A percentile compares a stretch with the other conserved stretches of the same genome.
phyloP scores from a whole-genome alignment of 345 rosid species.

The Salix caprea region DNA sequence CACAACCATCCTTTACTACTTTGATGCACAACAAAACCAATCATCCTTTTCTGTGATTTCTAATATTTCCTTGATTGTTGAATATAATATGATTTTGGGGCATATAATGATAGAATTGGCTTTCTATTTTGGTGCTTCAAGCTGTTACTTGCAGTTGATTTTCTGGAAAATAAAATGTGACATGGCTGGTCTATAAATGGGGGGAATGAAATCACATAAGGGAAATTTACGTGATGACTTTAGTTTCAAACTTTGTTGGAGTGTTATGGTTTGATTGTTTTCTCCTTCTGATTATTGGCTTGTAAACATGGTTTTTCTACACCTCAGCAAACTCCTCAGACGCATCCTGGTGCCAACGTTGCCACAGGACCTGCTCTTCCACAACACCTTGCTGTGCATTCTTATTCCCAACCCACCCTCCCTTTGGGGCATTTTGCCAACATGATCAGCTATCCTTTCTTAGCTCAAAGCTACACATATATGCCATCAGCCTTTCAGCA shows the following conservation, averaged over 20 bases:
- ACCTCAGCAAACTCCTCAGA: slow-evolving; percentile 65
- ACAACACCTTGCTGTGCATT: slow-evolving; percentile 86
- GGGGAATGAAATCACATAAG: not conserved
- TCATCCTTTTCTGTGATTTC: not conserved
- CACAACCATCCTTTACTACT: not conserved
- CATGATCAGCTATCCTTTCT: slow-evolving; percentile 79
- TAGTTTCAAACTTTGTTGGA: not conserved
- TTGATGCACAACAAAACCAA: not conserved
- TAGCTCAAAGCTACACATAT: slow-evolving; percentile 88
- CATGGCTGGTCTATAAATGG: not conserved
- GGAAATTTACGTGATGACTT: not conserved
- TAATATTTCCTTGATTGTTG: not conserved
- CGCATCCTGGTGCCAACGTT: slow-evolving; percentile 48
- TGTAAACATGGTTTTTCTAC: slow-evolving; percentile 40
- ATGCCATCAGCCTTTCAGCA: slow-evolving; percentile 96
- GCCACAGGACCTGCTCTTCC: slow-evolving; percentile 80
- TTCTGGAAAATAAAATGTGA: not conserved
- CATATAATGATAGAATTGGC: not conserved
- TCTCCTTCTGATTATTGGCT: slow-evolving; percentile 11
- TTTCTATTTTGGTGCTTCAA: not conserved
- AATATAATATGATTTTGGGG: not conserved
- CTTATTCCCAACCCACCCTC: slow-evolving; percentile 81
- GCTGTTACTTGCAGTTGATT: not conserved
- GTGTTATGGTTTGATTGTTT: not conserved
- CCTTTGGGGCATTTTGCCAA: slow-evolving; percentile 80